Percentiles rank a stretch among this genome's conserved stretches.
These are phyloP conservation scores for Staphylotrichum longicolle DNA, from an alignment of 495 filamentous ascomycete species.

Conservation along the genomic window DNA sequence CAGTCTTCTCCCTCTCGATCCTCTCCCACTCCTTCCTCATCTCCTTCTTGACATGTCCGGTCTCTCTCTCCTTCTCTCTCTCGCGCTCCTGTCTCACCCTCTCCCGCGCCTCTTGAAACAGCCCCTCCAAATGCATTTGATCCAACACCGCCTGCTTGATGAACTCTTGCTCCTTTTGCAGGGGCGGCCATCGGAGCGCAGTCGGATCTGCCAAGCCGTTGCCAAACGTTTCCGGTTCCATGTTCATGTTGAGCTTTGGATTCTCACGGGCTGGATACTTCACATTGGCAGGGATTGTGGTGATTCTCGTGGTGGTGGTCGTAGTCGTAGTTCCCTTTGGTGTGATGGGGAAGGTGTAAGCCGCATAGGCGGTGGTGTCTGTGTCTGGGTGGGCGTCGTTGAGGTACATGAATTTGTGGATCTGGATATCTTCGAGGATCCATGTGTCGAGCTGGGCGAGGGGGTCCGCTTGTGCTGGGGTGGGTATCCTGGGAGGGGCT, in stretches of 20 bases:
- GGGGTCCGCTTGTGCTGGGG: background rate
- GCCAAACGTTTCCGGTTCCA: too few relatives aligned
- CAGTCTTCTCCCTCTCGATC: background rate
- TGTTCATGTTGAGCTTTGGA: too few relatives aligned
- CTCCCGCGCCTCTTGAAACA: background rate
- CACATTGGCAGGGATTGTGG: background rate
- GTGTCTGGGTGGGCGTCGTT: background rate
- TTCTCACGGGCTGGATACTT: too few relatives aligned
- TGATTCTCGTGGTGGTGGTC: background rate
- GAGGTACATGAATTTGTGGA: background rate
- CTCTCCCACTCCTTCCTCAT: background rate
- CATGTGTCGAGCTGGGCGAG: slow-evolving; percentile 2
- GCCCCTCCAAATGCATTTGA: background rate
- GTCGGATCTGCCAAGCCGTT: too few relatives aligned
- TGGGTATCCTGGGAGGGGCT: background rate
- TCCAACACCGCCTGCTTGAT: background rate
- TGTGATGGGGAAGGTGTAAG: background rate
- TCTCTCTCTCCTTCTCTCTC: background rate
- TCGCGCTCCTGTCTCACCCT: background rate
- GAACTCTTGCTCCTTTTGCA: background rate
- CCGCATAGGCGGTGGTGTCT: background rate
- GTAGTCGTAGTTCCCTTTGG: too few relatives aligned
- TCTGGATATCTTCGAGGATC: slow-evolving; percentile 2
- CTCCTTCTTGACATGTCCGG: background rate
- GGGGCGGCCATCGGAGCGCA: too few relatives aligned